phyloP scores from a whole-genome alignment of 305 asterid genomes.

The Fraxinus greggii region DNA sequence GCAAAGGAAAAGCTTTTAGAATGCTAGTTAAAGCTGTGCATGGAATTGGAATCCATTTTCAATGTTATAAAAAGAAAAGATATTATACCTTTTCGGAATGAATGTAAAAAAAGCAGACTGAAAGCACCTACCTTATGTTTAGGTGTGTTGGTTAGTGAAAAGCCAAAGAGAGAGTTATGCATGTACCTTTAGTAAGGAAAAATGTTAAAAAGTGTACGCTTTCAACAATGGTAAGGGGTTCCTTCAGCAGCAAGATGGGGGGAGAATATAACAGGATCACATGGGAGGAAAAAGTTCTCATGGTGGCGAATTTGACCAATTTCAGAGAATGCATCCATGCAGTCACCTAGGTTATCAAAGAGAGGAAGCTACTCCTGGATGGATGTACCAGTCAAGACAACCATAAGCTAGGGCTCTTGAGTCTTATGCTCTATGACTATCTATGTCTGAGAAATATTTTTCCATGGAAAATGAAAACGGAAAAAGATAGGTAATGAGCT shows the following conservation, averaged over 20 bases:
- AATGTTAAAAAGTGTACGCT: not conserved
- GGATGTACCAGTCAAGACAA: not conserved
- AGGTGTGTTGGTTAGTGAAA: not conserved
- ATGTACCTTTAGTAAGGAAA: not conserved
- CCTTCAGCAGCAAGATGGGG: not conserved
- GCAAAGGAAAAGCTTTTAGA: not conserved
- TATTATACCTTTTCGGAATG: not conserved
- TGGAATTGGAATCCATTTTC: not conserved
- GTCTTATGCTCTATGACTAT: not conserved
- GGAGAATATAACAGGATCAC: not conserved
- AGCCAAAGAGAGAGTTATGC: not conserved
- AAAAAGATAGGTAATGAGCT: not conserved
- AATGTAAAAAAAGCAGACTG: not conserved
- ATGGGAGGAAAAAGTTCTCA: not conserved
- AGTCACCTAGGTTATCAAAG: not conserved
- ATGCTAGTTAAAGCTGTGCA: not conserved
- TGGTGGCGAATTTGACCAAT: not conserved
- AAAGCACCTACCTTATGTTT: not conserved
- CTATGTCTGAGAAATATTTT: not conserved
- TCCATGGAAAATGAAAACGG: not conserved
- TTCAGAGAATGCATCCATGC: not conserved
- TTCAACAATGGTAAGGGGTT: not conserved
- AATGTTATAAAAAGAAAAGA: not conserved
- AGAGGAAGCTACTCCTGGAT: not conserved
- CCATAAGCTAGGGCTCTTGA: not conserved